Evolutionary conservation across 768 basidiomycete genomes (phyloP).

Genomic region (Goffeauzyma gilvescens): DNA sequence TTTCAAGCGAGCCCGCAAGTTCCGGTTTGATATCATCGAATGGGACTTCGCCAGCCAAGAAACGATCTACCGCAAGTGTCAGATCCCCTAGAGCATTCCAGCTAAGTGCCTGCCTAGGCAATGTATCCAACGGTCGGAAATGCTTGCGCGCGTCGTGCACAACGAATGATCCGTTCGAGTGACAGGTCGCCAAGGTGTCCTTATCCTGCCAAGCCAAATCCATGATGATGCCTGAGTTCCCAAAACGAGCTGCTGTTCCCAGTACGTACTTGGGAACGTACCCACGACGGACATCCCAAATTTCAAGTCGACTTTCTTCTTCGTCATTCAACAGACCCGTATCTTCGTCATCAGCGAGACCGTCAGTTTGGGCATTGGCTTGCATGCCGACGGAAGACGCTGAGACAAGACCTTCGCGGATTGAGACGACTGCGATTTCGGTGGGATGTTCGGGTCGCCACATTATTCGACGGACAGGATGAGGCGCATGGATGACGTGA

Average conservation of each 20-base stretch:
- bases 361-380: neutral
- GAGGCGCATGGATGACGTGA: constrained; percentile 22
- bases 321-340: neutral
- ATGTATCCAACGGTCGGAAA: constrained; percentile 18
- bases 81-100: constrained; percentile 26
- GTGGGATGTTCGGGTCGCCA: constrained; percentile 29
- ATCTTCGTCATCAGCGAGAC: neutral
- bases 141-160: constrained; percentile 18
- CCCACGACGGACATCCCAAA: constrained; percentile 30
- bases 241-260: constrained; percentile 7
- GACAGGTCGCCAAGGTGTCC: constrained; percentile 18
- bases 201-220: constrained; percentile 22
- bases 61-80: constrained; percentile 22
- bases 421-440: constrained; percentile 25
- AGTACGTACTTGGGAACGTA: constrained; percentile 26
- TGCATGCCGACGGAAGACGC: neutral
- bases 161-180: constrained; percentile 24
- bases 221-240: constrained; percentile 16
- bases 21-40: constrained; percentile 30
- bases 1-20: constrained; percentile 21
- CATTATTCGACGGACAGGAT: constrained; percentile 22
- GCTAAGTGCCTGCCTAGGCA: constrained; percentile 23
- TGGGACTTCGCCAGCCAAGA: constrained; percentile 26
- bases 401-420: constrained; percentile 1
- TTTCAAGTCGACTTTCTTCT: constrained; percentile 24